Evolutionary conservation across 768 basidiomycete species (phyloP).

Genomic region (Suillus ampliporus): DNA sequence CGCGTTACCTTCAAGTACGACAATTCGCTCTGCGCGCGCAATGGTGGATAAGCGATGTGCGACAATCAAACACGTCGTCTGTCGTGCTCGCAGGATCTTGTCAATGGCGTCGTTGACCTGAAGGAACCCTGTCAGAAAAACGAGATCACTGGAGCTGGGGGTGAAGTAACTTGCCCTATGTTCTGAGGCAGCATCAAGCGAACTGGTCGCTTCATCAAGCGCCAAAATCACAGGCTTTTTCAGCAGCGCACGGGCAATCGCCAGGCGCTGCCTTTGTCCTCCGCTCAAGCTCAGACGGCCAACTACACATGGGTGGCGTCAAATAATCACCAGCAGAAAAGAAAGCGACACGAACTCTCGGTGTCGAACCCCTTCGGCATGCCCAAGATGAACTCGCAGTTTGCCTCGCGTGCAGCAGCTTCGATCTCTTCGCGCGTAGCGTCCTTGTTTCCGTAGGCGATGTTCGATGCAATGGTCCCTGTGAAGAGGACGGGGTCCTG

Average conservation of each 20-base stretch:
- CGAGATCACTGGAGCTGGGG: not conserved
- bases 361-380: slow-evolving; percentile 96
- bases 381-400: slow-evolving; percentile 96
- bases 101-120: slow-evolving; percentile 92
- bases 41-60: slow-evolving; percentile 92
- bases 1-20: slow-evolving; percentile 80
- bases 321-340: slow-evolving; percentile 7
- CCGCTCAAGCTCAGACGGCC: slow-evolving; percentile 47
- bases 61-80: slow-evolving; percentile 88
- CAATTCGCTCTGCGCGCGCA: slow-evolving; percentile 86
- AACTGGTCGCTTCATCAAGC: slow-evolving; percentile 89
- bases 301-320: slow-evolving; percentile 44
- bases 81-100: slow-evolving; percentile 76
- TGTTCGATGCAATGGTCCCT: slow-evolving; percentile 94
- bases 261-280: slow-evolving; percentile 81
- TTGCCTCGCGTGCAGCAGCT: slow-evolving; percentile 86
- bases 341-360: slow-evolving; percentile 60
- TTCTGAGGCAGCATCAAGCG: slow-evolving; percentile 89
- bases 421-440: slow-evolving; percentile 87
- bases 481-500: slow-evolving; percentile 87
- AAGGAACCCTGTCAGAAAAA: not conserved
- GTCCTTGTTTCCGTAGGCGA: slow-evolving; percentile 80
- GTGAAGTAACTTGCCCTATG: slow-evolving; percentile 56
- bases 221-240: slow-evolving; percentile 89
- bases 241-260: slow-evolving; percentile 86